phyloP scores from a whole-genome alignment of 176 grass and related monocot genomes.

The Oropetium thomaeum region DNA sequence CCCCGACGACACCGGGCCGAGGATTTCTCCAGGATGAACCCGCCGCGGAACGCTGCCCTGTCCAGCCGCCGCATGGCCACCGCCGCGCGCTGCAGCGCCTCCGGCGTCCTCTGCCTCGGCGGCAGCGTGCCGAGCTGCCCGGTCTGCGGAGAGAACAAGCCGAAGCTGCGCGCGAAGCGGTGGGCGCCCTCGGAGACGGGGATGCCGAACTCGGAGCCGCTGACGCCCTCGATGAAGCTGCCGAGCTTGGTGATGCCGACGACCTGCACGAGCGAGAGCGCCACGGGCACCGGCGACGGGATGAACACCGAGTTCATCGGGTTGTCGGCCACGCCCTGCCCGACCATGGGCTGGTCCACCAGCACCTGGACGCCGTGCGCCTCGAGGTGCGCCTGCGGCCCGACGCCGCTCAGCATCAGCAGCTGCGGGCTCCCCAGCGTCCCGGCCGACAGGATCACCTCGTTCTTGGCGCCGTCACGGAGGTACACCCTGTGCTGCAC shows the following conservation, averaged over 20 bases:
- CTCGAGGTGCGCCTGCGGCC: conserved; percentile 63
- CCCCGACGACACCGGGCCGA: conserved; percentile 64
- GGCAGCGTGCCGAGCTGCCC: conserved; percentile 66
- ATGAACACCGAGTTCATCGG: conserved; percentile 76
- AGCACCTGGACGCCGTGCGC: conserved; percentile 53
- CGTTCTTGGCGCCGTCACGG: conserved; percentile 42
- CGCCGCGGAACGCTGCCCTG: conserved; percentile 55
- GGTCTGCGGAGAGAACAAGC: conserved; percentile 71
- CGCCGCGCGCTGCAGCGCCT: conserved; percentile 50
- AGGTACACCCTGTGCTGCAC: conserved; percentile 65
- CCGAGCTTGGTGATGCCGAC: conserved; percentile 68
- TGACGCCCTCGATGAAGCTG: conserved; percentile 78
- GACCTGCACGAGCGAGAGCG: conserved; percentile 61
- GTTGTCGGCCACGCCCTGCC: conserved; percentile 81
- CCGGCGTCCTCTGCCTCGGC: conserved; percentile 66
- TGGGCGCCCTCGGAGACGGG: conserved; percentile 22
- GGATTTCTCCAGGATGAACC: conserved; percentile 88
- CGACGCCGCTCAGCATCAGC: conserved; percentile 83
- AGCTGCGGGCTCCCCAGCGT: conserved; percentile 80
- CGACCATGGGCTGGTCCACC: conserved; percentile 69
- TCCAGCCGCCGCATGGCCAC: conserved; percentile 49
- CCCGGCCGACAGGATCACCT: conserved; percentile 69
- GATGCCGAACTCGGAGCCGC: conserved; percentile 60
- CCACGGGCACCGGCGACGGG: conserved; percentile 61
- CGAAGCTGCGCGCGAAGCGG: conserved; percentile 44